Evolutionary conservation across 2,329 filamentous ascomycete genomes (phyloP).

Genomic region (Aaosphaeria pasadenensis): DNA sequence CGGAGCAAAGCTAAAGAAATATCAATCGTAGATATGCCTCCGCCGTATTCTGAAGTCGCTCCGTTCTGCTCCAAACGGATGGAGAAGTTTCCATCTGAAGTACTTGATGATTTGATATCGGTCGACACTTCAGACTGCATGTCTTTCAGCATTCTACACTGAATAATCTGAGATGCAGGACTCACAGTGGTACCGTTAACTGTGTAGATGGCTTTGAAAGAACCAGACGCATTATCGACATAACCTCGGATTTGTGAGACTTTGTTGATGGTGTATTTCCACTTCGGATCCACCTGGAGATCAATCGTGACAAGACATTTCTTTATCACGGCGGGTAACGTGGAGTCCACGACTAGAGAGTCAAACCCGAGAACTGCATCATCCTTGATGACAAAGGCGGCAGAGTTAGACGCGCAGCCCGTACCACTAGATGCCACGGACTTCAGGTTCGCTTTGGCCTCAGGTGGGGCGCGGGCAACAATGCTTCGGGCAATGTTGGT

Average conservation of each 20-base stretch:
- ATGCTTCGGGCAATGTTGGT: slow-evolving; percentile 3
- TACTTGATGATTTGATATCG: not conserved
- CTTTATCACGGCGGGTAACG: not conserved
- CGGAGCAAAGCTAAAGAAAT: slow-evolving; percentile 1
- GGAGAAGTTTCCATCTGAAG: not conserved
- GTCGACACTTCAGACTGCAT: slow-evolving; percentile 3
- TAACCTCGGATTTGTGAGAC: slow-evolving; percentile 6
- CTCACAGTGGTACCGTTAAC: slow-evolving; percentile 3
- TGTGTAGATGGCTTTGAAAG: slow-evolving; percentile 4
- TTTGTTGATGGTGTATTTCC: slow-evolving; percentile 12
- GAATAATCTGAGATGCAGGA: not conserved
- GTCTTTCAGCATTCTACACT: not conserved
- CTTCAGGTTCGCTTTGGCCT: slow-evolving; percentile 9
- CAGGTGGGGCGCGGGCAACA: slow-evolving; percentile 8
- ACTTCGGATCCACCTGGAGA: slow-evolving; percentile 7
- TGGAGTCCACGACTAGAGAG: slow-evolving; percentile 4
- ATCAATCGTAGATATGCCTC: slow-evolving; percentile 7
- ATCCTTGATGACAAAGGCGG: slow-evolving; percentile 5
- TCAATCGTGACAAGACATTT: slow-evolving; percentile 8
- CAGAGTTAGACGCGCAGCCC: slow-evolving; percentile 10
- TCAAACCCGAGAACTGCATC: slow-evolving; percentile 7
- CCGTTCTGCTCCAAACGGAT: not conserved
- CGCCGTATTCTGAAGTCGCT: slow-evolving; percentile 5
- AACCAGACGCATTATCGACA: not conserved
- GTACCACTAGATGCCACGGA: slow-evolving; percentile 7